Conservation (phyloP, 768 basidiomycete species). For the Pleurotus cornucopiae region DNA sequence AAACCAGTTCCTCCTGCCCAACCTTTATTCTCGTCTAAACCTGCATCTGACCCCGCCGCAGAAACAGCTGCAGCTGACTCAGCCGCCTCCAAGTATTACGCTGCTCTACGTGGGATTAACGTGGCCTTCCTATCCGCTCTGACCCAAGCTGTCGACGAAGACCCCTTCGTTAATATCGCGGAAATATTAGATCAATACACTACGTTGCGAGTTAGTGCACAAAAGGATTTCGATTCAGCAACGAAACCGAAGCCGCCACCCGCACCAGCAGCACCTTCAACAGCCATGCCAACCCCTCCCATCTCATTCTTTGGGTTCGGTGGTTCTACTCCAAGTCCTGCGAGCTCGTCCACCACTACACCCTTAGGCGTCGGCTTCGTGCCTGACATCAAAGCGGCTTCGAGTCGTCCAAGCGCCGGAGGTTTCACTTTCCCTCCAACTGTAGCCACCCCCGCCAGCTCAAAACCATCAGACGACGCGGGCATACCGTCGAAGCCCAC, state of each 20-base stretch:
- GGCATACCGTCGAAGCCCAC: no score
- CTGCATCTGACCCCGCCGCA: conserved; percentile 9
- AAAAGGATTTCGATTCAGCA: conserved; percentile 48
- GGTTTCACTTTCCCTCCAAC: conserved; percentile 21
- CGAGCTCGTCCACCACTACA: conserved; percentile 13
- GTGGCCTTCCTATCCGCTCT: conserved; percentile 58
- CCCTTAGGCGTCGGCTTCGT: conserved; percentile 17
- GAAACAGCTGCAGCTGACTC: conserved; percentile 22
- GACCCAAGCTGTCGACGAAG: conserved; percentile 54
- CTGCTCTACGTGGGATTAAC: conserved; percentile 72
- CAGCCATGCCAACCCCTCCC: conserved; percentile 33
- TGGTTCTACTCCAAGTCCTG: conserved; percentile 12
- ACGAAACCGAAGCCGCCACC: conserved; percentile 12
- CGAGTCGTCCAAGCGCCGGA: neutral
- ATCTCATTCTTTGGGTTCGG: conserved; percentile 16
- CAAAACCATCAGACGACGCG: neutral
- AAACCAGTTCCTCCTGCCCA: conserved; percentile 6
- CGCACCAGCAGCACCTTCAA: neutral
- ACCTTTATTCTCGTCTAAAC: neutral
- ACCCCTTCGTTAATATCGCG: conserved; percentile 69
- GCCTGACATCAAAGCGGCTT: conserved; percentile 10
- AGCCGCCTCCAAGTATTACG: conserved; percentile 53
- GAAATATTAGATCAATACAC: conserved; percentile 56
- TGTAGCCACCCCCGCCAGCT: neutral
- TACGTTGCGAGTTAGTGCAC: conserved; percentile 46